Evolutionary conservation across 2,329 filamentous ascomycete genomes (phyloP).

Genomic region (Hymenoscyphus linearis): DNA sequence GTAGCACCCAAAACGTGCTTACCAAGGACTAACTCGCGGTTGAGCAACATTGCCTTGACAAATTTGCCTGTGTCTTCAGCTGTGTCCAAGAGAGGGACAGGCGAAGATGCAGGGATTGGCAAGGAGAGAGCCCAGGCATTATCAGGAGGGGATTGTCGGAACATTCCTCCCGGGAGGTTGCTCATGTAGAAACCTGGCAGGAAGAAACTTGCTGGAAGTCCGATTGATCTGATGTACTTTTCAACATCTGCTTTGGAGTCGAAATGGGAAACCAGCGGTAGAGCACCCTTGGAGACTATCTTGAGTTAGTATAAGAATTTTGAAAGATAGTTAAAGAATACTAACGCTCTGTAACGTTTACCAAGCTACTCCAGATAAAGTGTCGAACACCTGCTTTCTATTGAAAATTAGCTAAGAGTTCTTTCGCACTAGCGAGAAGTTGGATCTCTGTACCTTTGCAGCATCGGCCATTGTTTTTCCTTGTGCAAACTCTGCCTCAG

Average conservation of each 20-base stretch:
- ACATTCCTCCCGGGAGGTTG: slow-evolving; percentile 35
- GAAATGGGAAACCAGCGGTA: slow-evolving; percentile 37
- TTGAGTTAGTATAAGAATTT: slow-evolving; percentile 3
- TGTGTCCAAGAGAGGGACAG: slow-evolving; percentile 33
- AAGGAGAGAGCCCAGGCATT: slow-evolving; percentile 29
- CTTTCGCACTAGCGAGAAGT: neutral
- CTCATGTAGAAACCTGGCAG: slow-evolving; percentile 48
- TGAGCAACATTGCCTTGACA: slow-evolving; percentile 30
- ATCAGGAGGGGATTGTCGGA: slow-evolving; percentile 25
- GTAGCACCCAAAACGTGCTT: slow-evolving; percentile 40
- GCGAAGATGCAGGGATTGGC: slow-evolving; percentile 28
- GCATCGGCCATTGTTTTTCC: slow-evolving; percentile 44
- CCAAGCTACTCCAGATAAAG: slow-evolving; percentile 42
- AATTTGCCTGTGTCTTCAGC: slow-evolving; percentile 34
- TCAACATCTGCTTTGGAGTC: slow-evolving; percentile 37
- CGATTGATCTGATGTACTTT: slow-evolving; percentile 32
- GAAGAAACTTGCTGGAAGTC: slow-evolving; percentile 44
- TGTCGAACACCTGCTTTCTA: slow-evolving; percentile 40
- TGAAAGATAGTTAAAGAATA: neutral
- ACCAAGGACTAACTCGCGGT: slow-evolving; percentile 37
- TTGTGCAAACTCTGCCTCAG: slow-evolving; percentile 40
- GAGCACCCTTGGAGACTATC: slow-evolving; percentile 38
- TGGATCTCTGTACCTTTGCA: slow-evolving; percentile 34
- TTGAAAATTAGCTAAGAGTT: slow-evolving; percentile 3
- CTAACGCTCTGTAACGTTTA: slow-evolving; percentile 37